Base-by-base conservation (phyloP, 768 basidiomycete species). In the Pleurotus pulmonarius region DNA sequence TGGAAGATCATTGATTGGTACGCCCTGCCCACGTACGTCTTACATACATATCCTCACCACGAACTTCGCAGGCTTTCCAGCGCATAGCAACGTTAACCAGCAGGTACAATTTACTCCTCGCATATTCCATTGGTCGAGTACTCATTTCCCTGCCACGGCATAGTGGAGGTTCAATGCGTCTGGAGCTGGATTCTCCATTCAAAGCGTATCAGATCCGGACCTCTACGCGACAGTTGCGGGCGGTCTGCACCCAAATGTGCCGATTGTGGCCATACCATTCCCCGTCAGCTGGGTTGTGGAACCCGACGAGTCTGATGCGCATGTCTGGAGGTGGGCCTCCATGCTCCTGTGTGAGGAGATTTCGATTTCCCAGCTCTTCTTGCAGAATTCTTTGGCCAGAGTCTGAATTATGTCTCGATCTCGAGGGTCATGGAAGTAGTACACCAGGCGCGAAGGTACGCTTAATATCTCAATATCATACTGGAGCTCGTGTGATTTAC, bases 381-480 rank as follows among this genome's bases (percentile, higher is more conserved):
- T 47, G 46, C 22, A 53, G 51, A 22, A 53, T 53, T 24, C 13
- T 53, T 4, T 53, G 51, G 51, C 51, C 51, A 22, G 20, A 53
- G n/a, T 53, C 51, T 18, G 41, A 53, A 22, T 20, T 53, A 15
- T 39, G 37, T 29, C 38, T 53, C 22, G 51, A 53, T 22, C 51
- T 53, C 24, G 51, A 53, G 24, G 39, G 39, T 40, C 37, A 53
- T 4, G 51, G 51, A 16, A 41, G 38, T 18, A 39, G 41, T 25
- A 18, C n/a, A 11, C 51, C 51, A 8, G 51, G 51, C 26, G 51
- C 51, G 24, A 53, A 53, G 20, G 51, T 53, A n/a, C 6, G 37
- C 15, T 9, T 39, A n/a, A 6, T 5, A 9, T 11, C 9, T 12
- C 11, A 5, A 11, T n/a, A 24, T 9, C 12, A 11, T 34, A 34